Evolutionary conservation across 495 filamentous ascomycete genomes (phyloP).

Genomic region (Neurospora sp.): DNA sequence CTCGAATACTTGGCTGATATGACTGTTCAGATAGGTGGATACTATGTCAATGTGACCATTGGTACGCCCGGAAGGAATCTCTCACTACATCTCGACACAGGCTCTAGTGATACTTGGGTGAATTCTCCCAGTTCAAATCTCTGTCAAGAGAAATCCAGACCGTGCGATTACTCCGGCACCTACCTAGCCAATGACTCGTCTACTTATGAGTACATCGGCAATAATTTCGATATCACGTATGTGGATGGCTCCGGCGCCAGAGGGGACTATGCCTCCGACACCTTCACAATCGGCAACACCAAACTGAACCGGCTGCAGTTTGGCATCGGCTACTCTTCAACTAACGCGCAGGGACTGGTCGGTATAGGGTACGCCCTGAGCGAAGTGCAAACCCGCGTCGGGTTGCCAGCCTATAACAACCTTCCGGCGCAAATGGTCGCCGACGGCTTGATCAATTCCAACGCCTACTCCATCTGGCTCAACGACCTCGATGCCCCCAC

Average conservation of each 20-base stretch:
- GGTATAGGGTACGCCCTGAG: constrained; percentile 84
- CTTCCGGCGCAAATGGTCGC: constrained; percentile 65
- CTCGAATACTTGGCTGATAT: not conserved
- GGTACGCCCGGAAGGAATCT: constrained; percentile 59
- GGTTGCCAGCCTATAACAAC: constrained; percentile 59
- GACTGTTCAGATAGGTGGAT: constrained; percentile 46
- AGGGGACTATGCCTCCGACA: constrained; percentile 82
- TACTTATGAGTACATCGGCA: constrained; percentile 67
- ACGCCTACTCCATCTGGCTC: constrained; percentile 83
- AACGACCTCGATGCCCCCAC: constrained; percentile 68
- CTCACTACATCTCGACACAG: constrained; percentile 68
- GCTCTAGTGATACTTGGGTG: constrained; percentile 85
- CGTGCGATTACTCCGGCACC: constrained; percentile 52
- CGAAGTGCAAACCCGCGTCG: constrained; percentile 63
- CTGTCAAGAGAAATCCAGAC: constrained; percentile 36
- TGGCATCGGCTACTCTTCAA: constrained; percentile 71
- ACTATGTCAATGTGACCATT: constrained; percentile 61
- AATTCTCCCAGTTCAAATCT: constrained; percentile 57
- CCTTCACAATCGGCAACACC: constrained; percentile 50
- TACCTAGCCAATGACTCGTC: constrained; percentile 68
- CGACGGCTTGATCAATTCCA: constrained; percentile 60
- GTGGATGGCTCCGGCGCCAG: constrained; percentile 72
- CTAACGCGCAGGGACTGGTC: constrained; percentile 67
- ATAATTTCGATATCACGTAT: constrained; percentile 85
- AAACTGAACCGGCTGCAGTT: constrained; percentile 65